Conservation (phyloP, 495 filamentous ascomycete species). For the Hypoxylon fuscum region DNA sequence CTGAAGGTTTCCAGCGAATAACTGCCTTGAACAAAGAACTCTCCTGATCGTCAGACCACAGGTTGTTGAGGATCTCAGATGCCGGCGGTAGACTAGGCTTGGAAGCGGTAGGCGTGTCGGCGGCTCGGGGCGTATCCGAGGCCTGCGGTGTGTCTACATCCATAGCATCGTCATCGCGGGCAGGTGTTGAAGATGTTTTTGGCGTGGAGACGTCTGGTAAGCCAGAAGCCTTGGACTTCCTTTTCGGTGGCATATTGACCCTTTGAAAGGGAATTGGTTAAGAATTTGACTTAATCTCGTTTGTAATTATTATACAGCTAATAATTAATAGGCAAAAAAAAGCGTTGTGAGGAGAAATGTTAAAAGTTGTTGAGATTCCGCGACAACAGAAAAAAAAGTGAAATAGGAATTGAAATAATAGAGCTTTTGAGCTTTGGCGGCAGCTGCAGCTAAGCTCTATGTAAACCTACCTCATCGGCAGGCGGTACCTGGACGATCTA, state of each 20-base stretch:
- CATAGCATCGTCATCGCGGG: slow-evolving; percentile 61
- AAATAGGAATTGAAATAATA: too few relatives aligned
- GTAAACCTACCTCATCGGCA: background rate
- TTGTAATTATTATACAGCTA: too few relatives aligned
- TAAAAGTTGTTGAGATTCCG: slow-evolving; percentile 1
- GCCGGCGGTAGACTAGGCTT: slow-evolving; percentile 47
- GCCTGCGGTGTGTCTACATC: slow-evolving; percentile 58
- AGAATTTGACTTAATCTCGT: too few relatives aligned
- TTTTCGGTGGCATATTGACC: slow-evolving; percentile 73
- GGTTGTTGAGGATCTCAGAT: slow-evolving; percentile 64
- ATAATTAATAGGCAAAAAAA: background rate
- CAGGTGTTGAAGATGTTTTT: slow-evolving; percentile 51
- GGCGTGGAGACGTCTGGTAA: slow-evolving; percentile 44
- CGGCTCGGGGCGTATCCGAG: slow-evolving; percentile 53
- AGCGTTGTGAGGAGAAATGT: too few relatives aligned
- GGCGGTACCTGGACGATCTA: background rate
- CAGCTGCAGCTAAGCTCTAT: background rate
- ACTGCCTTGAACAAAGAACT: slow-evolving; percentile 87
- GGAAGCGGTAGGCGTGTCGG: slow-evolving; percentile 42
- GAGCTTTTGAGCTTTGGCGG: too few relatives aligned
- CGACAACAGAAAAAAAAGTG: background rate
- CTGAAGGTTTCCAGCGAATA: slow-evolving; percentile 93
- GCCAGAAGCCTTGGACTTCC: slow-evolving; percentile 38
- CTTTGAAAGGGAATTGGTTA: background rate
- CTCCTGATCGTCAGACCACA: slow-evolving; percentile 96